These are phyloP conservation scores for Aureobasidium lini DNA, from an alignment of 2,329 filamentous ascomycete species.

Conservation along the genomic window DNA sequence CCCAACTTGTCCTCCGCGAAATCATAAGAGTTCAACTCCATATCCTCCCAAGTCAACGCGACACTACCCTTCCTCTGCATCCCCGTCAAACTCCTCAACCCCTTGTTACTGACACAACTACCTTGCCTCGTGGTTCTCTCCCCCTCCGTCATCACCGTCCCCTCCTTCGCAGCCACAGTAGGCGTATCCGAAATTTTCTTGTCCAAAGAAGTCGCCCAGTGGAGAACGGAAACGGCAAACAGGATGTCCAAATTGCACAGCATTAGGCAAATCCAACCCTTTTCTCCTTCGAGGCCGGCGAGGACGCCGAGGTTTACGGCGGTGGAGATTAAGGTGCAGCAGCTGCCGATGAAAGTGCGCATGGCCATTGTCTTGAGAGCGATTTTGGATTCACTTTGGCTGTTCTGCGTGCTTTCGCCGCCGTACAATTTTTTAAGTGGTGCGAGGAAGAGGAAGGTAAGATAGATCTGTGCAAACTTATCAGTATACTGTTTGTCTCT, in stretches of 20 bases:
- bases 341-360: slow-evolving; percentile 4
- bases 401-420: not conserved
- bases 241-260: slow-evolving; percentile 8
- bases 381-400: not conserved
- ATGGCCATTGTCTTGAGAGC: slow-evolving; percentile 1
- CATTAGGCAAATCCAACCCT: slow-evolving; percentile 6
- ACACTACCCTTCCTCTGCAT: not conserved
- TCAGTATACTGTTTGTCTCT: too few relatives aligned
- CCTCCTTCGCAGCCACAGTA: not conserved
- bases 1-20: not conserved
- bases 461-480: not conserved
- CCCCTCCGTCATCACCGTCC: not conserved
- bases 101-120: not conserved
- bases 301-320: not conserved
- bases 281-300: not conserved
- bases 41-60: not conserved
- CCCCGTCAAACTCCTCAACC: not conserved
- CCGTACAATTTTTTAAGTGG: not conserved
- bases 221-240: not conserved
- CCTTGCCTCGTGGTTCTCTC: not conserved
- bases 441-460: slow-evolving; percentile 5
- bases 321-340: not conserved
- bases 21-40: not conserved
- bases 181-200: not conserved
- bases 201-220: not conserved